Evolutionary conservation across 2,329 filamentous ascomycete genomes (phyloP), one percentile per base, ranked within the genome.

Genomic region (Amesomyces nigricolor): DNA sequence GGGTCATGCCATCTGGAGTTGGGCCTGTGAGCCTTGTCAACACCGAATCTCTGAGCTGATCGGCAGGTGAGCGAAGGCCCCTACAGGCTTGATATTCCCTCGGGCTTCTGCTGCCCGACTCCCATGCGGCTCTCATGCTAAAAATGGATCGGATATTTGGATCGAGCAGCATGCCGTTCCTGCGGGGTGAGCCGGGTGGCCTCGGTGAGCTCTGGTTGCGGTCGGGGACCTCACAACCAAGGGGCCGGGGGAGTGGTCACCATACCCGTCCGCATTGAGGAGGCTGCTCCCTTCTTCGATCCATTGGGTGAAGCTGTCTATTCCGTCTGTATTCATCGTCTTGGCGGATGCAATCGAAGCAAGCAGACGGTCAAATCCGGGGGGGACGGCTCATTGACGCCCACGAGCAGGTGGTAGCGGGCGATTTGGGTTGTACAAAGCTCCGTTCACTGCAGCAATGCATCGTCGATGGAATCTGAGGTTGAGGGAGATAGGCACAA

Each of bases 141-240:
- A 48, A 29, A 16, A 56, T 51, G 16, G 37, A 43, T 16, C 48
- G 47, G 10, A 53, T 22, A 22, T 53, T 57, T 14, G 40, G 32
- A 22, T 45, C 30, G 6, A 53, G 37, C 0, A 61, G 40, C 9
- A 57, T 51, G 26, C 57, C 56, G 26, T 52, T 58, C 17, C 54
- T 50, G 19, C 53, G 52, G 4, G 53, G 46, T n/a, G 51, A 52
- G 39, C 53, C 16, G 2, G 35, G 29, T 47, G 29, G 1, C 40
- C 40, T 14, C 17, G 42, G 3, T 29, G 46, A 1, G 46, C 4
- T 1, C 35, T 14, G 38, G 9, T 4, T 13, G 16, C 4, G 16
- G 40, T 29, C 4, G 42, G 17, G n/a, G 17, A 30, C 43, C 29
- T 38, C 8, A 35, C 14, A 29, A 46, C 40, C 14, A 43, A 13